Evolutionary conservation across 2,329 filamentous ascomycete species (phyloP).

Genomic region (Whalleya microplaca): DNA sequence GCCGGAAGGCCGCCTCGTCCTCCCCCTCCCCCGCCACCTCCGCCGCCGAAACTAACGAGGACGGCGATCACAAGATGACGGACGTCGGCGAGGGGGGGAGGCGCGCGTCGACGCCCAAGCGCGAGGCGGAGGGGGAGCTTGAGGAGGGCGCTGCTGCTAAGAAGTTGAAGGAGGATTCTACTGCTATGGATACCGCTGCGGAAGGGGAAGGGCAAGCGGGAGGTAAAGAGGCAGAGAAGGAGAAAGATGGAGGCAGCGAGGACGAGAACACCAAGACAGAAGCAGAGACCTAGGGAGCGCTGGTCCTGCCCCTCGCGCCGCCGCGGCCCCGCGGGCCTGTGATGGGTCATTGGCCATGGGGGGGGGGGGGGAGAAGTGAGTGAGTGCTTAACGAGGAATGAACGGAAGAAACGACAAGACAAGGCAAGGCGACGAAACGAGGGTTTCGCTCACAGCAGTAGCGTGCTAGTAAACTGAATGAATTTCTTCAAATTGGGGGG

Average conservation of each 20-base stretch:
- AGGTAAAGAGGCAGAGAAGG: conserved; percentile 3
- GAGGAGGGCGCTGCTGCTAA: conserved; percentile 46
- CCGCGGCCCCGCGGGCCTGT: too few relatives aligned
- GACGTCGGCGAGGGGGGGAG: conserved; percentile 29
- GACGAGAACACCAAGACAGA: conserved; percentile 1
- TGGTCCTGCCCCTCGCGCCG: too few relatives aligned
- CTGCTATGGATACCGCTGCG: neutral
- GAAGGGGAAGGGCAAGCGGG: conserved; percentile 22
- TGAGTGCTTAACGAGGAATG: too few relatives aligned
- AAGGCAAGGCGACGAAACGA: too few relatives aligned
- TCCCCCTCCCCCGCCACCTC: conserved; percentile 15
- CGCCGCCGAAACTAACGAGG: conserved; percentile 15
- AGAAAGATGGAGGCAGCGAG: conserved; percentile 2
- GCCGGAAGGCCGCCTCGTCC: conserved; percentile 52
- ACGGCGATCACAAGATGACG: conserved; percentile 18
- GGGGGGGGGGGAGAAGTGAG: too few relatives aligned
- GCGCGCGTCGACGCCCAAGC: conserved; percentile 51
- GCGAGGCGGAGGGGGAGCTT: conserved; percentile 56
- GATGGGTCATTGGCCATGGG: too few relatives aligned
- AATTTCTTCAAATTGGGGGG: too few relatives aligned
- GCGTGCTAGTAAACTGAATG: too few relatives aligned
- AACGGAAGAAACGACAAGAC: too few relatives aligned
- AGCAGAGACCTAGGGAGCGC: too few relatives aligned
- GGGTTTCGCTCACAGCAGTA: too few relatives aligned
- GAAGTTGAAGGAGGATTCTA: conserved; percentile 51